Evolutionary conservation across 345 rosid species (phyloP).

Genomic region (Mallotus nudiflorus): DNA sequence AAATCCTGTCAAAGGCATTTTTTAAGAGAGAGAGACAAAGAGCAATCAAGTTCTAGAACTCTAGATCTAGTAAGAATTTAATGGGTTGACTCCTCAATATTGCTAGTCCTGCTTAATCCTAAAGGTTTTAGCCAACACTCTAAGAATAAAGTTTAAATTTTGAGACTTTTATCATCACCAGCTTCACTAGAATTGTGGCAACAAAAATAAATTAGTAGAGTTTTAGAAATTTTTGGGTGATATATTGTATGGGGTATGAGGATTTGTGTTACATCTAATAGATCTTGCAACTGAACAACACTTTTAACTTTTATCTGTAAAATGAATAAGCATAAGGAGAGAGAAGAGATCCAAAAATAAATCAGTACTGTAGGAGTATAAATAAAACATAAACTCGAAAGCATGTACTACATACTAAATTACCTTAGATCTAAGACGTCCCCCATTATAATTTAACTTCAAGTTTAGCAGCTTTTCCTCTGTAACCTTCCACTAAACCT

Average conservation of each 20-base stretch:
- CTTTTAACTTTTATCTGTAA: slow-evolving; percentile 95
- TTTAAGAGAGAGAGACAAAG: background rate
- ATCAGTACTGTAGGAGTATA: background rate
- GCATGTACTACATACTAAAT: slow-evolving; percentile 11
- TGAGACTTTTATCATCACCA: too few relatives aligned
- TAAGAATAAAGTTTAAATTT: background rate
- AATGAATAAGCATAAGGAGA: background rate
- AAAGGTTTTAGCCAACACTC: background rate
- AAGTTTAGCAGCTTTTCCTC: slow-evolving; percentile 93
- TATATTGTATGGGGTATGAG: slow-evolving; percentile 93
- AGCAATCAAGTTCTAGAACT: background rate
- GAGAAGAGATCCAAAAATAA: slow-evolving; percentile 10
- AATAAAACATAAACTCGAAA: slow-evolving; percentile 2
- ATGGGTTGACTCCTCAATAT: background rate
- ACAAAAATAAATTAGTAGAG: slow-evolving; percentile 11
- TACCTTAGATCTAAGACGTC: slow-evolving; percentile 91
- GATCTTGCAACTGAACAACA: slow-evolving; percentile 95
- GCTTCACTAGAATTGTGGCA: background rate
- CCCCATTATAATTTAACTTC: slow-evolving; percentile 97
- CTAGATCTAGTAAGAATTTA: background rate
- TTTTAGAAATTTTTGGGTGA: too few relatives aligned
- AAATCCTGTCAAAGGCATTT: background rate
- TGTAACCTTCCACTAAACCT: slow-evolving; percentile 95
- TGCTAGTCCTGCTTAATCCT: background rate
- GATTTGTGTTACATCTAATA: slow-evolving; percentile 94